Conservation (phyloP, 1,284 basidiomycete genomes). For the Malassezia equina region DNA sequence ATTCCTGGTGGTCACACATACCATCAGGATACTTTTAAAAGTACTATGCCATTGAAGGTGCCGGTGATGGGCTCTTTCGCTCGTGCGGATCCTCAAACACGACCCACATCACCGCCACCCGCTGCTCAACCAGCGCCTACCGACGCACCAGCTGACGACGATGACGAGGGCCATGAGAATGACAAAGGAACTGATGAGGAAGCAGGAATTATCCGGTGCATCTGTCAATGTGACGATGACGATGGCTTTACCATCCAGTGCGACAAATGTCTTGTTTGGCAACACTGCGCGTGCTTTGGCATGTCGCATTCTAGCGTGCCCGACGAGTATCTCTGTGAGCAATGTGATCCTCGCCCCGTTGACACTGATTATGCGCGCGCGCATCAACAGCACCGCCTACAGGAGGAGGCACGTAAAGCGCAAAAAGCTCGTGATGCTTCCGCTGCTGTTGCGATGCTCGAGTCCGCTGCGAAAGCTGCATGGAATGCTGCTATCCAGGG, state of each 20-base stretch:
- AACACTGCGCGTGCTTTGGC: conserved; percentile 73
- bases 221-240: conserved; percentile 63
- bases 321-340: conserved; percentile 54
- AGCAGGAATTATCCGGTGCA: conserved; percentile 52
- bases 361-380: conserved; percentile 37
- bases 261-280: conserved; percentile 78
- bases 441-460: neutral
- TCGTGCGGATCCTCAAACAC: neutral
- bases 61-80: conserved; percentile 7
- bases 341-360: conserved; percentile 46
- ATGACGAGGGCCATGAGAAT: conserved; percentile 20
- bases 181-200: conserved; percentile 39
- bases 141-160: neutral
- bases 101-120: neutral
- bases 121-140: neutral
- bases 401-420: conserved; percentile 36
- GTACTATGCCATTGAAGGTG: neutral
- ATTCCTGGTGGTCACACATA: neutral
- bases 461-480: conserved; percentile 9
- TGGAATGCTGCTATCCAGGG: conserved; percentile 1
- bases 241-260: conserved; percentile 88
- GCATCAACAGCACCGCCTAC: conserved; percentile 34
- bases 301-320: conserved; percentile 56
- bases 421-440: neutral
- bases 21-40: neutral